phyloP scores from a whole-genome alignment of 768 basidiomycete genomes.

The Mycena crocata region DNA sequence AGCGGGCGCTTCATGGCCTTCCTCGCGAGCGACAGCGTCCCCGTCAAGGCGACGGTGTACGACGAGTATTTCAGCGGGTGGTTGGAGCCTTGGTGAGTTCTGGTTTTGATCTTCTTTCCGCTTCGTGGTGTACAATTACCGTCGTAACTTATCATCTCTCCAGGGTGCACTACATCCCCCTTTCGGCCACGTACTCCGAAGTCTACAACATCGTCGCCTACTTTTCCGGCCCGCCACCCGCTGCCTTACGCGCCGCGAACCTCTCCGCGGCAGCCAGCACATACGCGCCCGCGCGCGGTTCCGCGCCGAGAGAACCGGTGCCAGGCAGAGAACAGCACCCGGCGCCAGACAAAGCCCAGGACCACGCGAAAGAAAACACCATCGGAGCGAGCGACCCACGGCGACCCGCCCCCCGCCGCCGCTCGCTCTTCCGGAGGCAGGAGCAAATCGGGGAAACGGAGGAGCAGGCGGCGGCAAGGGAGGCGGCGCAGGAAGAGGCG shows the following conservation, averaged over 20 bases:
- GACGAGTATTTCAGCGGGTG: constrained; percentile 92
- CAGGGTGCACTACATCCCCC: constrained; percentile 97
- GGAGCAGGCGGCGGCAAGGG: constrained; percentile 68
- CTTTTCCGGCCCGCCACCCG: constrained; percentile 85
- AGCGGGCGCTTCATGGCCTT: constrained; percentile 90
- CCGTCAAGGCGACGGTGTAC: constrained; percentile 92
- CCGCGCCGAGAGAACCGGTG: neutral
- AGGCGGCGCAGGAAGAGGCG: constrained; percentile 66
- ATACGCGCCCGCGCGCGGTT: constrained; percentile 37
- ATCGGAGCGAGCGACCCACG: too few relatives aligned
- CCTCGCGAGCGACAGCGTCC: too few relatives aligned
- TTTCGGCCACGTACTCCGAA: constrained; percentile 88
- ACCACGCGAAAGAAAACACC: too few relatives aligned
- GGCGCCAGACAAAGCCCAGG: too few relatives aligned
- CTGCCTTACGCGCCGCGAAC: constrained; percentile 66
- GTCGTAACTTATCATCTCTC: too few relatives aligned
- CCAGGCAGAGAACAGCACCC: too few relatives aligned
- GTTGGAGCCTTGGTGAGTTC: constrained; percentile 83
- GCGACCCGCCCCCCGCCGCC: too few relatives aligned
- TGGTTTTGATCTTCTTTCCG: neutral
- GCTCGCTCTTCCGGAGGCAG: too few relatives aligned
- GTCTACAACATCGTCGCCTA: constrained; percentile 94
- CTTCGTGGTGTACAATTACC: too few relatives aligned
- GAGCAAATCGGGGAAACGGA: constrained; percentile 66
- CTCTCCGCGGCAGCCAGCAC: constrained; percentile 49